These are phyloP conservation scores for Talaromyces sp. DNA, from an alignment of 2,329 filamentous ascomycete genomes.

Conservation along the genomic window DNA sequence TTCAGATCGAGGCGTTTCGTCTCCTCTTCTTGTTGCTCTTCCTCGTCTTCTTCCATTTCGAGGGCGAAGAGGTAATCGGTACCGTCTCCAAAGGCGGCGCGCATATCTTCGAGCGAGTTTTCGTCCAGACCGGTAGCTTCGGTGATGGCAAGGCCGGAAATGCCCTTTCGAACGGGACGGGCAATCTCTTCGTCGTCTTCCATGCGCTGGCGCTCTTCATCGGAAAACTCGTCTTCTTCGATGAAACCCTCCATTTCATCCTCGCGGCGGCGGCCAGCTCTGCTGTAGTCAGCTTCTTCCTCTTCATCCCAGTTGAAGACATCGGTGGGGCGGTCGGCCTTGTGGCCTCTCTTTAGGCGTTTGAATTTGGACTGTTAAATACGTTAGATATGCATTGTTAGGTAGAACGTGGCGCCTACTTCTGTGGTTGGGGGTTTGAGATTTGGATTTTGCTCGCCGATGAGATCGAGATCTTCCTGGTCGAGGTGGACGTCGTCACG, in stretches of 20 bases:
- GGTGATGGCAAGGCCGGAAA: slow-evolving; percentile 62
- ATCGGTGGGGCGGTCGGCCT: slow-evolving; percentile 63
- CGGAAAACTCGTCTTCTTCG: slow-evolving; percentile 87
- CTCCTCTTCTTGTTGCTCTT: slow-evolving; percentile 69
- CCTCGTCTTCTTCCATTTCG: slow-evolving; percentile 77
- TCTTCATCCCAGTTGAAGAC: slow-evolving; percentile 97
- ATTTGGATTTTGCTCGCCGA: slow-evolving; percentile 74
- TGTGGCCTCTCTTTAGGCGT: slow-evolving; percentile 85
- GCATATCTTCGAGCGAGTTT: slow-evolving; percentile 91
- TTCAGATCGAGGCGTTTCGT: slow-evolving; percentile 88
- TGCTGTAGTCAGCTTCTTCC: slow-evolving; percentile 53
- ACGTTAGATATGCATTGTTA: not conserved
- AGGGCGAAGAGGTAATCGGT: slow-evolving; percentile 95
- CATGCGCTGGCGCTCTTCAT: slow-evolving; percentile 65
- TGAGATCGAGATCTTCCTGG: slow-evolving; percentile 92
- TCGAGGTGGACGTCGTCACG: slow-evolving; percentile 81
- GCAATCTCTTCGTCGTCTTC: slow-evolving; percentile 81
- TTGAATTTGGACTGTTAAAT: slow-evolving; percentile 76
- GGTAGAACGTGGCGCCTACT: slow-evolving; percentile 47
- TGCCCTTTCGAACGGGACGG: slow-evolving; percentile 66
- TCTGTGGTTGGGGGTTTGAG: slow-evolving; percentile 64
- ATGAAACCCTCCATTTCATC: slow-evolving; percentile 96
- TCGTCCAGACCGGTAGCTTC: slow-evolving; percentile 85
- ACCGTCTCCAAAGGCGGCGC: slow-evolving; percentile 90
- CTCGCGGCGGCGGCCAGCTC: slow-evolving; percentile 50